Evolutionary conservation across 352 stramenopile genomes (phyloP).

Genomic region (Pythium insidiosum): DNA sequence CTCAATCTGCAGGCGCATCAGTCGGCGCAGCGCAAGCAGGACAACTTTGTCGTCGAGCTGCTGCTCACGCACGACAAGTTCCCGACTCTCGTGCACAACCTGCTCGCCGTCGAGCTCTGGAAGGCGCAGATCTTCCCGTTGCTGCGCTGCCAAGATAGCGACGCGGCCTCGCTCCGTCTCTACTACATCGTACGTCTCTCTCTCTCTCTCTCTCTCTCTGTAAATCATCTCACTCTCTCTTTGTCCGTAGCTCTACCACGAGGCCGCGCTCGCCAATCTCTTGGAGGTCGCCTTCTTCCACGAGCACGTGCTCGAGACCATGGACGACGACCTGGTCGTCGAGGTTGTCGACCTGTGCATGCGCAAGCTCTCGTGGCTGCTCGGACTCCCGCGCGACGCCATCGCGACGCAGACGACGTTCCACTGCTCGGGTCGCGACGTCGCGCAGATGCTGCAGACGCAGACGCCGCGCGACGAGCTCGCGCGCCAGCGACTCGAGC

Average conservation of each 20-base stretch:
- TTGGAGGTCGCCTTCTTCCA: conserved; percentile 88
- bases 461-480: conserved; percentile 53
- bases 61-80: conserved; percentile 91
- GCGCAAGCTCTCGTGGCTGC: conserved; percentile 85
- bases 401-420: conserved; percentile 56
- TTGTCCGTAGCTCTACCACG: conserved; percentile 70
- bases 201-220: neutral
- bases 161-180: conserved; percentile 66
- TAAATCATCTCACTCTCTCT: neutral
- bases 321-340: conserved; percentile 86
- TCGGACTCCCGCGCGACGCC: conserved; percentile 44
- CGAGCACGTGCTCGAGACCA: conserved; percentile 80
- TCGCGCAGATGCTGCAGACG: conserved; percentile 56
- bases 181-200: conserved; percentile 82
- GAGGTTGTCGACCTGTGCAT: conserved; percentile 93
- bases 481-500: conserved; percentile 65
- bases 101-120: conserved; percentile 89
- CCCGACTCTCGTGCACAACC: conserved; percentile 75
- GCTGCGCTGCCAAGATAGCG: conserved; percentile 33
- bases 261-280: conserved; percentile 84
- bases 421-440: conserved; percentile 59
- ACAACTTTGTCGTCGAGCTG: conserved; percentile 92
- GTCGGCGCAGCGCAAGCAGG: conserved; percentile 81
- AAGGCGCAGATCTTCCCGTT: conserved; percentile 72
- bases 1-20: conserved; percentile 92